Evolutionary conservation across 1,139 yeast species (phyloP).

Genomic region (Kodamaea suecica): DNA sequence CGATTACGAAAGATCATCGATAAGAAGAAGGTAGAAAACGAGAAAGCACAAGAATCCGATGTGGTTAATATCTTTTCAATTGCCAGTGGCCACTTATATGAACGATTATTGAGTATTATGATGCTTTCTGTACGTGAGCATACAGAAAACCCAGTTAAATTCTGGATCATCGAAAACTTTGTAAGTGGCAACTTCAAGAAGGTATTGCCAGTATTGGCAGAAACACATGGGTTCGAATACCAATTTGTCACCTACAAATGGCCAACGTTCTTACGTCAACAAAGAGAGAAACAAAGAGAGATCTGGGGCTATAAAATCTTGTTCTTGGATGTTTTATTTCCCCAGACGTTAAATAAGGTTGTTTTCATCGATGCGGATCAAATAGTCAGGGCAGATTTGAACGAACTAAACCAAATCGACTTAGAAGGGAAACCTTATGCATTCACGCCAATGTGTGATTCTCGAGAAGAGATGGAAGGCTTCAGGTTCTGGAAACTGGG

Average conservation of each 20-base stretch:
- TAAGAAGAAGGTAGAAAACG: constrained; percentile 1
- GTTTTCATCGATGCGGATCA: constrained; percentile 88
- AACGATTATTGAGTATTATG: constrained; percentile 72
- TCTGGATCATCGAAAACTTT: constrained; percentile 84
- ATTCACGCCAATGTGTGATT: constrained; percentile 85
- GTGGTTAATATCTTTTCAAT: constrained; percentile 74
- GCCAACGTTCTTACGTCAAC: constrained; percentile 87
- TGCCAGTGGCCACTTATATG: constrained; percentile 78
- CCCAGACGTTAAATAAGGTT: constrained; percentile 68
- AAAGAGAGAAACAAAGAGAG: constrained; percentile 70
- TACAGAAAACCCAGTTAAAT: constrained; percentile 62
- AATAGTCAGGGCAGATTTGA: constrained; percentile 69
- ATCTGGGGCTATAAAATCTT: constrained; percentile 88
- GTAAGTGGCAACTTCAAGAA: constrained; percentile 66
- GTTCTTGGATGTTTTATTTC: constrained; percentile 84
- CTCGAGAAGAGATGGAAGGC: constrained; percentile 77
- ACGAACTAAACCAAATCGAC: constrained; percentile 62
- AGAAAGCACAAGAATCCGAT: constrained; percentile 42
- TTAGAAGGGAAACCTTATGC: constrained; percentile 80
- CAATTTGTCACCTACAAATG: constrained; percentile 80
- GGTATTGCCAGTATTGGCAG: constrained; percentile 60
- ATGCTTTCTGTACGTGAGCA: constrained; percentile 68
- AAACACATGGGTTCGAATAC: constrained; percentile 57
- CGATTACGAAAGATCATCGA: constrained; percentile 5
- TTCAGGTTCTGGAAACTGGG: constrained; percentile 92